Percentiles rank a stretch among this genome's conserved stretches.
phyloP scores from a whole-genome alignment of 2,329 filamentous ascomycete species.

The Fusarium devonianum region DNA sequence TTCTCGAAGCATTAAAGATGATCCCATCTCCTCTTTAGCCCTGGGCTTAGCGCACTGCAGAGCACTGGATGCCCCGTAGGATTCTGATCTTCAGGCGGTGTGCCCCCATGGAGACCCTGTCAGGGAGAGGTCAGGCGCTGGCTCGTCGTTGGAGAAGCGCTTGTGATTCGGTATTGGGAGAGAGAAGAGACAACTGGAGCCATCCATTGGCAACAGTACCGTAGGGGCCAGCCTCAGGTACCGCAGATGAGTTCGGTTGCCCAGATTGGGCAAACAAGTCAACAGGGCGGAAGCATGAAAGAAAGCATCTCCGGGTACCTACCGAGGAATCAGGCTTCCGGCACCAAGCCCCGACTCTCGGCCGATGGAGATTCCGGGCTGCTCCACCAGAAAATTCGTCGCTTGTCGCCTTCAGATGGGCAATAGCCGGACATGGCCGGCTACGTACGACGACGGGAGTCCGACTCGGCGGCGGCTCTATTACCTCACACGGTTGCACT shows the following conservation, averaged over 20 bases:
- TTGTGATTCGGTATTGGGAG: too few relatives aligned
- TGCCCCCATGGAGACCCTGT: conserved; percentile 21
- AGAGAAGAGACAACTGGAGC: conserved; percentile 17
- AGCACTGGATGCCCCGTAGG: neutral
- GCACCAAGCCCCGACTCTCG: conserved; percentile 30
- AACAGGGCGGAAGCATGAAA: conserved; percentile 3
- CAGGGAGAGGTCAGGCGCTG: conserved; percentile 19
- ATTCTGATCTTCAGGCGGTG: conserved; percentile 23
- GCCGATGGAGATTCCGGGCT: conserved; percentile 30
- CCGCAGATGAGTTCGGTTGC: conserved; percentile 5
- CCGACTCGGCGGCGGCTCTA: neutral
- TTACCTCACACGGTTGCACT: neutral
- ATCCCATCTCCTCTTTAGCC: conserved; percentile 7
- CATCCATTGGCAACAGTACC: too few relatives aligned
- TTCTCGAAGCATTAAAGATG: conserved; percentile 3
- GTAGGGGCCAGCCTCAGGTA: conserved; percentile 19
- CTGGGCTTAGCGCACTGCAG: conserved; percentile 2
- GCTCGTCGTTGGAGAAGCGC: conserved; percentile 11
- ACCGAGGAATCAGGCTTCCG: neutral
- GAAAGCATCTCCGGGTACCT: neutral
- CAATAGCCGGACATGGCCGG: conserved; percentile 8
- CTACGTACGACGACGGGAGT: neutral
- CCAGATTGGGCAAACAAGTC: conserved; percentile 9
- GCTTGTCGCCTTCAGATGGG: neutral
- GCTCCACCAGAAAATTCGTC: conserved; percentile 10